Percentiles rank a stretch among this genome's conserved stretches.
phyloP scores from a whole-genome alignment of 371 early-diverging fungal genomes.

The Syncephalis fuscata region DNA sequence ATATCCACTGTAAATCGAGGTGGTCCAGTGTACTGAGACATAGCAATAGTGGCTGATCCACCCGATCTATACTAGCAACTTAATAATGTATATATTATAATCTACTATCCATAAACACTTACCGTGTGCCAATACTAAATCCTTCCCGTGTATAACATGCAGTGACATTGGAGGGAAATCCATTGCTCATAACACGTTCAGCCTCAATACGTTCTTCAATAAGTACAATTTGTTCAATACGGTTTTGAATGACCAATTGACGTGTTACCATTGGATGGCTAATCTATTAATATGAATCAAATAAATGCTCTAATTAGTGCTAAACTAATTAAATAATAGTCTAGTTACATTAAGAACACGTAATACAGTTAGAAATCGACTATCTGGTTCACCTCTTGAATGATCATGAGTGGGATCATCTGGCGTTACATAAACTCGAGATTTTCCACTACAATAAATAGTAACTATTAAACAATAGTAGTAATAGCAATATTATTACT shows the following conservation, averaged over 20 bases:
- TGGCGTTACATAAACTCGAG: not conserved
- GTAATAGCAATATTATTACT: not conserved
- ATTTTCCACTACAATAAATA: not conserved
- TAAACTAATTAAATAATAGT: too few relatives aligned
- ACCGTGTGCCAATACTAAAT: slow-evolving; percentile 43
- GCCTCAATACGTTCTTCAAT: slow-evolving; percentile 53
- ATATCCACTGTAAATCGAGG: slow-evolving; percentile 28
- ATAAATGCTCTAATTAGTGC: too few relatives aligned
- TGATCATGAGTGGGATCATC: slow-evolving; percentile 28
- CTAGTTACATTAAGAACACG: slow-evolving; percentile 35
- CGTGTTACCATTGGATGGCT: slow-evolving; percentile 56
- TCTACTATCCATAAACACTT: slow-evolving; percentile 8
- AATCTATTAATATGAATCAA: slow-evolving; percentile 15
- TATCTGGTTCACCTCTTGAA: slow-evolving; percentile 47
- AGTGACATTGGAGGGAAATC: slow-evolving; percentile 50
- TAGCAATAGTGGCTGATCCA: slow-evolving; percentile 21
- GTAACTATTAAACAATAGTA: not conserved
- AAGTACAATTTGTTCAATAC: slow-evolving; percentile 65
- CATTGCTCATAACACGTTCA: slow-evolving; percentile 43
- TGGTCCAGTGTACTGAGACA: slow-evolving; percentile 21
- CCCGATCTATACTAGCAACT: slow-evolving; percentile 8
- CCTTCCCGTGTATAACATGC: slow-evolving; percentile 45
- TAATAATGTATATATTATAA: slow-evolving; percentile 5
- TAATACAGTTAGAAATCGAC: slow-evolving; percentile 39
- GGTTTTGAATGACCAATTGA: slow-evolving; percentile 49